Base-by-base conservation (phyloP, 257 asterid genomes). In the Fraxinus americana region DNA sequence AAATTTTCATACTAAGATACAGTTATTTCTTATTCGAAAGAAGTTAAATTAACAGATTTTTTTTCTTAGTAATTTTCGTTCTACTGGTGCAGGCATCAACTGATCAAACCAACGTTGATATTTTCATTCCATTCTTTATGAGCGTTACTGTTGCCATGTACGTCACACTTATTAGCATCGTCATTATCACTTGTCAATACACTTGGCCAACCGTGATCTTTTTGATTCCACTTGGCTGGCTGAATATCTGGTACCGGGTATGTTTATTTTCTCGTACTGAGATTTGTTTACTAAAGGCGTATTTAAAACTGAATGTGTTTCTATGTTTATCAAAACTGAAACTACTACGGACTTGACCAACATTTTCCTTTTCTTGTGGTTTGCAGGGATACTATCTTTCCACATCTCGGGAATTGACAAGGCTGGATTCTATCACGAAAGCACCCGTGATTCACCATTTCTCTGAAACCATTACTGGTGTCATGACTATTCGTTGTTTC, bases 401-500 rank as follows among this genome's bases (percentile, higher is more conserved):
- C 4, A 91, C 98, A 19, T 92, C 99, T 23, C 96, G 99, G 34
- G 99, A 96, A 83, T 45, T 96, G 85, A 93, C 99, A 21, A 90
- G 99, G 72, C 86, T 96, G 0, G 99, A 96, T 69, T 93, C 97
- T 30, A 96, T 96, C 68, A 96, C 99, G 8, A 96, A 96, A 83
- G 99, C 99, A 10, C 99, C 99, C 0, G 91, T 96, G 45, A 93
- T 96, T 71, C 98, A 89, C 84, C 97, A 93, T 77, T 96, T 96
- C 86, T 96, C 99, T 2, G 99, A 96, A 85, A 93, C 97, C 86
- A 92, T 96, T 41, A 84, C 98, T 0, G 99, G 99, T 9, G 97
- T 96, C 54, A 92, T 90, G 92, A 96, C 98, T 0, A 90, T 96
- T 70, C 96, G 99, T 7, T 88, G 98, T 74, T 96, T 96, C 76